A percentile compares a stretch with the other conserved stretches of the same genome.
Conservation (phyloP, 345 rosid species). For the Jatropha curcas region DNA sequence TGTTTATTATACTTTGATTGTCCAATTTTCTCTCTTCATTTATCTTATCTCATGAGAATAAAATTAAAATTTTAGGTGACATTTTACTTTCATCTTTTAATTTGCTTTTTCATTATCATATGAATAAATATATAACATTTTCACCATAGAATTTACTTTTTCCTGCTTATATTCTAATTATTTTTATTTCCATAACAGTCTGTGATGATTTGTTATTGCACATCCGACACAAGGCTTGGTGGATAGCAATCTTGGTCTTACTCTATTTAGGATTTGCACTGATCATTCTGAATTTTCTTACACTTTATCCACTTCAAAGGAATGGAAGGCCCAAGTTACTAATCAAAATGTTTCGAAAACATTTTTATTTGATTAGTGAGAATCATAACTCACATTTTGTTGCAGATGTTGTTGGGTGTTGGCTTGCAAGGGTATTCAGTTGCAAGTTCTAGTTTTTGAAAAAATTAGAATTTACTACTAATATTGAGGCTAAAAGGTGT, state of each 20-base stretch:
- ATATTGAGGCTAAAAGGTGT: too few relatives aligned
- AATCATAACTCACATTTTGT: background rate
- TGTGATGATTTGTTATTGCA: conserved; percentile 78
- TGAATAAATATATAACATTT: background rate
- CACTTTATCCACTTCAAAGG: conserved; percentile 41
- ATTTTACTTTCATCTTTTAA: background rate
- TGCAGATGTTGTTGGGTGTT: background rate
- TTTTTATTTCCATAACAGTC: conserved; percentile 42
- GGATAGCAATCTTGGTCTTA: conserved; percentile 53
- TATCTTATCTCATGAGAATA: background rate
- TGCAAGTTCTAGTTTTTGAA: too few relatives aligned
- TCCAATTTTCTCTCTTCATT: background rate
- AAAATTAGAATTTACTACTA: too few relatives aligned
- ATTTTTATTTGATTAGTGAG: conserved; percentile 29
- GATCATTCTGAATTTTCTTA: conserved; percentile 57
- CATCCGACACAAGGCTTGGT: conserved; percentile 69
- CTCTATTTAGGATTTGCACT: conserved; percentile 59
- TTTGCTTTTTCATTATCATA: background rate
- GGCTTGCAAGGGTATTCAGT: background rate
- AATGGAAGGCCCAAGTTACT: conserved; percentile 15
- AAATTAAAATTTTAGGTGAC: background rate
- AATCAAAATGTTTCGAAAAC: conserved; percentile 35
- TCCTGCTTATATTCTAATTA: background rate
- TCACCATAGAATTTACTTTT: background rate
- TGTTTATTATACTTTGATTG: background rate